Evolutionary conservation across 108 stramenopile species (phyloP).

Genomic region (Schizochytrium sp.): DNA sequence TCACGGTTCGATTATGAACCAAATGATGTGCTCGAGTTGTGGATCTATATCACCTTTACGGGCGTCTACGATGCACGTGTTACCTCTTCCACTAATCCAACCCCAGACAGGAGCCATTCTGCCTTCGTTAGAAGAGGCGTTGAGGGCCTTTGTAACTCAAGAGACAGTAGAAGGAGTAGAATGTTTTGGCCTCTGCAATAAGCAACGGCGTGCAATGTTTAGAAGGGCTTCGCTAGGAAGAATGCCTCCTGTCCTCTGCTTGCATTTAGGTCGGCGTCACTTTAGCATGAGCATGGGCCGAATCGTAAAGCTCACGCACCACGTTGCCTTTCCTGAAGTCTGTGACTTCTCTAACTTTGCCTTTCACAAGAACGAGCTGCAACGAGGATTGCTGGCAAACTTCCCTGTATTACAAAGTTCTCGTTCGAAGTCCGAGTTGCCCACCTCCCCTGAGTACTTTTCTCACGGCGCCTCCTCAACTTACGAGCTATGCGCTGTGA

Average conservation of each 20-base stretch:
- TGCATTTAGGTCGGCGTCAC: slow-evolving; percentile 23
- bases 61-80: not conserved
- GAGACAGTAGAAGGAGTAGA: slow-evolving; percentile 44
- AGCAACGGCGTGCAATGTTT: slow-evolving; percentile 42
- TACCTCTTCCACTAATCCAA: slow-evolving; percentile 21
- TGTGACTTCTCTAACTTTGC: not conserved
- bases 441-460: not conserved
- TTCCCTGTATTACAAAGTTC: not conserved
- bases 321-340: not conserved
- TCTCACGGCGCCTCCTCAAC: not conserved
- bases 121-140: slow-evolving; percentile 1
- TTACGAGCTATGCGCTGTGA: slow-evolving; percentile 33
- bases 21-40: slow-evolving; percentile 49
- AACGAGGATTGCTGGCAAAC: not conserved
- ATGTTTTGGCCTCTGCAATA: slow-evolving; percentile 19
- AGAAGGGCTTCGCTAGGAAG: not conserved
- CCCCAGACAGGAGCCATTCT: not conserved
- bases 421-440: no score
- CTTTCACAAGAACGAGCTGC: slow-evolving; percentile 17
- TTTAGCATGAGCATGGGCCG: slow-evolving; percentile 5
- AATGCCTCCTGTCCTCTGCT: not conserved
- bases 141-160: slow-evolving; percentile 17
- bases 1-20: slow-evolving; percentile 23
- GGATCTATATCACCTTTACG: slow-evolving; percentile 41
- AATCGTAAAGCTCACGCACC: not conserved